Conservation (phyloP, 2,329 filamentous ascomycete species). For the Fusarium sp. region DNA sequence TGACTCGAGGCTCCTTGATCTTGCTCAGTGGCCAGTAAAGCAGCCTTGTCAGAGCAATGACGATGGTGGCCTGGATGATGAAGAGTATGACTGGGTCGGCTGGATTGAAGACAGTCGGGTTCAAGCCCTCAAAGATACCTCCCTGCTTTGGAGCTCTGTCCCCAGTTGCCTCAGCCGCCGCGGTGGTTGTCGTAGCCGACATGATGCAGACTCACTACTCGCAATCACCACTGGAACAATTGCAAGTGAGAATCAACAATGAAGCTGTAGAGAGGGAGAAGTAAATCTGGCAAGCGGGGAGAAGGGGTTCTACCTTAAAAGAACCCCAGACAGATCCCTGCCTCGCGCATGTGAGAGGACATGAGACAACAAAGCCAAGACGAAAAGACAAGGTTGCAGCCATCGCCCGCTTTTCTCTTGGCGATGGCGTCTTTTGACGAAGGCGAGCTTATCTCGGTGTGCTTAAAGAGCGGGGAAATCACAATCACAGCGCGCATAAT, state of each 20-base stretch:
- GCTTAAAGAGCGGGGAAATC: neutral
- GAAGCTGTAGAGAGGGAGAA: neutral
- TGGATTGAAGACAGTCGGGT: slow-evolving; percentile 25
- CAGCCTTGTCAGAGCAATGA: slow-evolving; percentile 33
- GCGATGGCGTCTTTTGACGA: neutral
- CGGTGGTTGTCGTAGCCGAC: slow-evolving; percentile 16
- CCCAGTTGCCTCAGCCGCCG: neutral
- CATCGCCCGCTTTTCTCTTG: neutral
- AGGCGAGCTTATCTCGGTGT: neutral
- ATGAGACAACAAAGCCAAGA: neutral
- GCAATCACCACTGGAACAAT: neutral
- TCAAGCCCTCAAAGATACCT: slow-evolving; percentile 28
- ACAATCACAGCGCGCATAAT: neutral
- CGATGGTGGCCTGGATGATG: slow-evolving; percentile 31
- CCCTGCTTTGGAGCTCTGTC: slow-evolving; percentile 20
- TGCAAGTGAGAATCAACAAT: neutral
- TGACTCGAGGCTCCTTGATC: slow-evolving; percentile 82
- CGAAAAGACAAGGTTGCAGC: neutral
- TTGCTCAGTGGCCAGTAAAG: slow-evolving; percentile 81
- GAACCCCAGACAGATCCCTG: neutral
- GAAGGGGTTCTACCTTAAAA: neutral
- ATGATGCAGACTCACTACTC: neutral
- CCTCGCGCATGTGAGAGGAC: neutral
- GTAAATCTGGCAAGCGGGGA: neutral
- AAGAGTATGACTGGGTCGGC: slow-evolving; percentile 26